These are phyloP conservation scores for Papilionanthe hybrid DNA, from an alignment of 116 monocot genomes.

Conservation along the genomic window DNA sequence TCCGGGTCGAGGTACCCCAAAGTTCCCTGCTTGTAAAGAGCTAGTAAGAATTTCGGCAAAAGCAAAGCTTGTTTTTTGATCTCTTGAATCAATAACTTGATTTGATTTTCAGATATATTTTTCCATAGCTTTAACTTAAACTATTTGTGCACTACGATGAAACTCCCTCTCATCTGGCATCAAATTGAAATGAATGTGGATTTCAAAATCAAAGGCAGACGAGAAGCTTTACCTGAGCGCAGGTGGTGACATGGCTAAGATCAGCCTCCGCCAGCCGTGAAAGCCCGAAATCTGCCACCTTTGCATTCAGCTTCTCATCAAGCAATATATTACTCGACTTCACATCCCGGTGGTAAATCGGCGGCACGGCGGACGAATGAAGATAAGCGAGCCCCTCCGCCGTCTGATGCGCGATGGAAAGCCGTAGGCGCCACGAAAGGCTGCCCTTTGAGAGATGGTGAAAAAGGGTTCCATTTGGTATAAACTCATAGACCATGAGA, in stretches of 20 bases:
- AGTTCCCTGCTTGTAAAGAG: conserved; percentile 63
- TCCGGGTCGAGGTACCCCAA: conserved; percentile 88
- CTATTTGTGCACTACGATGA: no score
- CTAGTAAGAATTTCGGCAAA: neutral
- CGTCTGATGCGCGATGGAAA: conserved; percentile 61
- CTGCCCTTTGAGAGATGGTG: conserved; percentile 62
- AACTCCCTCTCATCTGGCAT: no score
- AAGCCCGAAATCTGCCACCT: conserved; percentile 83
- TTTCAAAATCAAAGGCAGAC: no score
- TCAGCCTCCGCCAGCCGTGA: conserved; percentile 73
- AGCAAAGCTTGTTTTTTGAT: no score
- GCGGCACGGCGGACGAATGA: conserved; percentile 72
- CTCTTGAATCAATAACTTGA: no score
- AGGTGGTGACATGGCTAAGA: conserved; percentile 63
- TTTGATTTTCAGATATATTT: no score
- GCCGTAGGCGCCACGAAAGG: conserved; percentile 60
- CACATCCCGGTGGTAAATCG: conserved; percentile 89
- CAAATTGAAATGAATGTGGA: no score
- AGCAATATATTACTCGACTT: conserved; percentile 92
- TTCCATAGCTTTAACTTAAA: no score
- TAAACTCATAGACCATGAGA: conserved; percentile 91
- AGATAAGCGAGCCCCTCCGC: conserved; percentile 77
- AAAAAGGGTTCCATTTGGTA: conserved; percentile 71
- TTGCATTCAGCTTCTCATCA: conserved; percentile 77
- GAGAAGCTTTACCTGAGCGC: neutral